Base-by-base conservation (phyloP, 768 basidiomycete genomes). In the Suillus plorans region DNA sequence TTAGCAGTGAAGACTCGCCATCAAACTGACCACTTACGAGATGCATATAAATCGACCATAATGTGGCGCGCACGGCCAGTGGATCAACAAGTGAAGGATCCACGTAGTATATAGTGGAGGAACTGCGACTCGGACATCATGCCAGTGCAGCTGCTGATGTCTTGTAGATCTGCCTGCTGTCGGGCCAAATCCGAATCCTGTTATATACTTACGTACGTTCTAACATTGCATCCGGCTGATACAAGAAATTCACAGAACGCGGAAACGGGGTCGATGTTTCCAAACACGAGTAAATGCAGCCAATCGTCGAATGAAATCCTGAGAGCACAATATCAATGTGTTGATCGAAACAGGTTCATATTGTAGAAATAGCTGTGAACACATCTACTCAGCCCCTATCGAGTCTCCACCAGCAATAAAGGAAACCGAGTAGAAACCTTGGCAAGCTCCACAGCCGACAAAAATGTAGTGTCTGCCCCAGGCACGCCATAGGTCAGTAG, bases 351-450 rank as follows among this genome's bases (percentile, higher is more conserved):
- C 10, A 28, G 25, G 25, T 42, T 25, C 58, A 25, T 39, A 28
- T 42, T 5, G 16, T 58, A 58, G 39, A 31, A 59, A 59, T 59
- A 59, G 39, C 28, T 25, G 25, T 62, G 61, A 56, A 66, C 64
- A 47, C 39, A 66, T 70, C 65, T 25, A 67, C 62, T 61, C 52
- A 63, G 42, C 63, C 67, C 64, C 52, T 68, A 76, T 65, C 72
- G 69, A 62, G 60, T 58, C 62, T 85, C 88, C 64, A 91, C 81
- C 63, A 92, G 80, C 55, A 94, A 77, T 71, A 93, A 78, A 18
- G 90, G 90, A 76, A 94, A 92, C 64, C 92, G 82, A 50, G 89
- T 82, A 47, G 87, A 86, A 20, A 91, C 86, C 68, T 89, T 91
- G 25, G 87, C 89, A 39, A 90, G 74, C 45, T 89, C 85, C 50